Conservation (phyloP, 140 eudicot species). For the Erigeron philadelphicus region DNA sequence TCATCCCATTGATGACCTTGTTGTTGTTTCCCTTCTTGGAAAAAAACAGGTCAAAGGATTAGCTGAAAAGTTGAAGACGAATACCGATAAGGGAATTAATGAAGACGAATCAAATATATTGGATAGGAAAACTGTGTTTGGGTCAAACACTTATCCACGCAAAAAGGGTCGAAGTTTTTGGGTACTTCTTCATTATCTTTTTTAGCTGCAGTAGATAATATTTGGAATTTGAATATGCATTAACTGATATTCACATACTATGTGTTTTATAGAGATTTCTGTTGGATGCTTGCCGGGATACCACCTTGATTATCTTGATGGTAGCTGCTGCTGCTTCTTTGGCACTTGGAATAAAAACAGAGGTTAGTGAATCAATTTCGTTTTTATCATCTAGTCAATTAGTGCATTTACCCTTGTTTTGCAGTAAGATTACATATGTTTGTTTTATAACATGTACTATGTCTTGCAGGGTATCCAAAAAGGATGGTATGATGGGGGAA, state of each 20-base stretch:
- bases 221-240: neutral
- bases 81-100: slow-evolving; percentile 56
- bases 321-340: slow-evolving; percentile 94
- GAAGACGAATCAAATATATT: slow-evolving; percentile 60
- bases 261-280: slow-evolving; percentile 49
- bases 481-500: slow-evolving; percentile 99
- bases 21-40: neutral
- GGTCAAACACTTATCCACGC: slow-evolving; percentile 88
- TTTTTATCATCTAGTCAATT: neutral
- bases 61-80: slow-evolving; percentile 58
- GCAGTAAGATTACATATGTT: neutral
- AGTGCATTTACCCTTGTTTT: neutral
- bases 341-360: slow-evolving; percentile 85
- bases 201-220: neutral
- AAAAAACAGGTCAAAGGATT: slow-evolving; percentile 57
- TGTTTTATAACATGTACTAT: slow-evolving; percentile 4
- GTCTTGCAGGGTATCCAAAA: slow-evolving; percentile 61
- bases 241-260: neutral
- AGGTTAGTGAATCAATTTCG: slow-evolving; percentile 42
- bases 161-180: slow-evolving; percentile 78
- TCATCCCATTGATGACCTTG: slow-evolving; percentile 11
- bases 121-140: slow-evolving; percentile 55
- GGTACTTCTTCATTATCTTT: slow-evolving; percentile 30
- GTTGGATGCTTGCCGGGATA: slow-evolving; percentile 83
- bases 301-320: slow-evolving; percentile 83